Percentiles rank a stretch among this genome's conserved stretches.
These are phyloP conservation scores for Hypoxylon fuscum DNA, from an alignment of 495 filamentous ascomycete genomes.

Conservation along the genomic window DNA sequence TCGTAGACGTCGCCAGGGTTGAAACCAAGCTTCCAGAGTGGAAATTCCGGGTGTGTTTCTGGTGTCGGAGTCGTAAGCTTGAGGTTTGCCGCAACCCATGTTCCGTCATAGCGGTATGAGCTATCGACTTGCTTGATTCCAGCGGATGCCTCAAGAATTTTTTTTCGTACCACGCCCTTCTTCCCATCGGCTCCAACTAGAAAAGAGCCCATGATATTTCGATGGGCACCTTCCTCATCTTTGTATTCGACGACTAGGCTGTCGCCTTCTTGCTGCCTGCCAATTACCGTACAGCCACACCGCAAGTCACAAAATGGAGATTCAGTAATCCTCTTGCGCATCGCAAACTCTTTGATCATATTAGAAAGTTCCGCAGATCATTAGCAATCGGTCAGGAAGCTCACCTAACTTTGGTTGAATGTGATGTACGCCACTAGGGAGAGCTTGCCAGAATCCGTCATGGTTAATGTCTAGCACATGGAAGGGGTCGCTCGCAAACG, in stretches of 20 bases:
- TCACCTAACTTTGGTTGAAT: constrained; percentile 42
- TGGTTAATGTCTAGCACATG: neutral
- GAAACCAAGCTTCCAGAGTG: constrained; percentile 59
- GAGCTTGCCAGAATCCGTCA: constrained; percentile 26
- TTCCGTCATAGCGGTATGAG: constrained; percentile 57
- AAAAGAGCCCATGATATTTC: constrained; percentile 47
- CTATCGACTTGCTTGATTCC: constrained; percentile 51
- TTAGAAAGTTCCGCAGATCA: constrained; percentile 29
- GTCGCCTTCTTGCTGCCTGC: constrained; percentile 43
- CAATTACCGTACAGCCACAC: constrained; percentile 46
- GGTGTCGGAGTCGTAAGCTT: constrained; percentile 55
- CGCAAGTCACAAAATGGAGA: constrained; percentile 46
- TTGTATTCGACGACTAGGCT: constrained; percentile 49
- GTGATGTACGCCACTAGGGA: constrained; percentile 37
- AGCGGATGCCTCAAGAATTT: constrained; percentile 57
- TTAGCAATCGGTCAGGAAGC: neutral
- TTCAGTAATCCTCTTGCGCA: constrained; percentile 29
- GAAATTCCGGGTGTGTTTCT: constrained; percentile 59
- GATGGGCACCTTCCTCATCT: constrained; percentile 39
- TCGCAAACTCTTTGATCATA: constrained; percentile 42
- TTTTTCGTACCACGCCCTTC: constrained; percentile 58
- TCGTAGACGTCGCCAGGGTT: constrained; percentile 60
- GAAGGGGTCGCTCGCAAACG: constrained; percentile 32
- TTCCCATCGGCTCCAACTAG: constrained; percentile 63
- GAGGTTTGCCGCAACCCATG: constrained; percentile 64